Percentiles rank a stretch among this genome's conserved stretches.
Evolutionary conservation across 228 moss, liverwort and hornwort species (phyloP).

Genomic region (Sphagnum magellanicum): DNA sequence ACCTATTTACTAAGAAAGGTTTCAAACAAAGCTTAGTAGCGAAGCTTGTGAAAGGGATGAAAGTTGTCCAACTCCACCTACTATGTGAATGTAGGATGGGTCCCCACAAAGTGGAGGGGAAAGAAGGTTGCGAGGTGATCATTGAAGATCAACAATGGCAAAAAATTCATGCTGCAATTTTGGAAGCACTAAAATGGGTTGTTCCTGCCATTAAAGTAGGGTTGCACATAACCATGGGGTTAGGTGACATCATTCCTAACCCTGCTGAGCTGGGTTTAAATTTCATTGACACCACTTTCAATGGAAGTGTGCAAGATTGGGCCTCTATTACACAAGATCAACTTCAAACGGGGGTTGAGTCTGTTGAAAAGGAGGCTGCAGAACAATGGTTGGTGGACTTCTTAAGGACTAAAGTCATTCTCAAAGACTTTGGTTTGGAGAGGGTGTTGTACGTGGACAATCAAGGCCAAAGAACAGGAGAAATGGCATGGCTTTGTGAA

Average conservation of each 20-base stretch:
- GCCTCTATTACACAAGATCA: neutral
- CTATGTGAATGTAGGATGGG: neutral
- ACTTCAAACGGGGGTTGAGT: neutral
- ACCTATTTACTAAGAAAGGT: neutral
- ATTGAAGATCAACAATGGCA: neutral
- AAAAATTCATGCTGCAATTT: neutral
- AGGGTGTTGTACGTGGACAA: neutral
- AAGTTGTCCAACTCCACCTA: neutral
- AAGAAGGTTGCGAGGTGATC: neutral
- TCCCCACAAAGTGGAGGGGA: neutral
- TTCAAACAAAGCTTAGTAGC: neutral
- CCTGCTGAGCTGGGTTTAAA: neutral
- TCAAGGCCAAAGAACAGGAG: neutral
- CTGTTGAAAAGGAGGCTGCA: neutral
- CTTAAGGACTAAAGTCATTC: neutral
- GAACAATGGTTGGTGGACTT: neutral
- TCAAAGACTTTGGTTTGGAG: neutral
- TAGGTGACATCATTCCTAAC: neutral
- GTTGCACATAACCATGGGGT: neutral
- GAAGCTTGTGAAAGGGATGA: neutral
- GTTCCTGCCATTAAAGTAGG: neutral
- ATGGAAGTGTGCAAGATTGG: neutral
- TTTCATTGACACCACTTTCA: neutral
- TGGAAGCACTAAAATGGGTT: neutral
- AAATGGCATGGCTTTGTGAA: conserved; percentile 1